These are phyloP conservation scores for Vanilla planifolia DNA, from an alignment of 106 monocot genomes.

Conservation along the genomic window DNA sequence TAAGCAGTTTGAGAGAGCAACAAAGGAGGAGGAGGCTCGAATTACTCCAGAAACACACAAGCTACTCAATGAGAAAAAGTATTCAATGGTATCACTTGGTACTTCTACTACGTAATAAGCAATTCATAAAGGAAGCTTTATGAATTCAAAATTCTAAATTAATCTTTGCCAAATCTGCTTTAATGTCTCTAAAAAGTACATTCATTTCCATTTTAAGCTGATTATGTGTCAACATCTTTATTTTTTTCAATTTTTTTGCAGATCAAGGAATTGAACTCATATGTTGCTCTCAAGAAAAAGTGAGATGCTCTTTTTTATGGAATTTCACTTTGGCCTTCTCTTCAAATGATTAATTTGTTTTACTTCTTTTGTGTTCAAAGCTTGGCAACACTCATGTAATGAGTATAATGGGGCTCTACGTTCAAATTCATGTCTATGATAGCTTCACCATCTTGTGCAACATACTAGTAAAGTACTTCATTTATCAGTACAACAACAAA, in stretches of 20 bases:
- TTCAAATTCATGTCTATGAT: too few species aligned
- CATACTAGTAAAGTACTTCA: too few species aligned
- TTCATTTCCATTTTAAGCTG: not conserved
- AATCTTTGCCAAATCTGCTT: not conserved
- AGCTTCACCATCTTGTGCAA: too few species aligned
- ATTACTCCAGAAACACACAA: slow-evolving; percentile 25
- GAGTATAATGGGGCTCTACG: too few species aligned
- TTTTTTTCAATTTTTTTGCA: slow-evolving; percentile 25
- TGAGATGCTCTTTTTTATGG: slow-evolving; percentile 25
- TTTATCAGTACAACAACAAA: too few species aligned
- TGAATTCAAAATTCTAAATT: too few species aligned
- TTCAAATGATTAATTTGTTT: too few species aligned
- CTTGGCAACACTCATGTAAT: too few species aligned
- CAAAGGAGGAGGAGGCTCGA: slow-evolving; percentile 35
- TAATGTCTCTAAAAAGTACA: not conserved
- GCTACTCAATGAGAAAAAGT: slow-evolving; percentile 53
- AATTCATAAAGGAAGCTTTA: not conserved
- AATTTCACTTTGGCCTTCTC: too few species aligned
- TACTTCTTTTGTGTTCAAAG: too few species aligned
- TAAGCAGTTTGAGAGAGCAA: slow-evolving; percentile 40
- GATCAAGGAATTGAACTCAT: slow-evolving; percentile 80
- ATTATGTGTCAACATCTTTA: not conserved
- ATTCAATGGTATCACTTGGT: slow-evolving; percentile 47
- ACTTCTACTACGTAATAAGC: not conserved
- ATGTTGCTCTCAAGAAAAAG: slow-evolving; percentile 75